These are phyloP conservation scores for Zychaea mexicana DNA, from an alignment of 371 early-diverging fungal species.

Conservation along the genomic window DNA sequence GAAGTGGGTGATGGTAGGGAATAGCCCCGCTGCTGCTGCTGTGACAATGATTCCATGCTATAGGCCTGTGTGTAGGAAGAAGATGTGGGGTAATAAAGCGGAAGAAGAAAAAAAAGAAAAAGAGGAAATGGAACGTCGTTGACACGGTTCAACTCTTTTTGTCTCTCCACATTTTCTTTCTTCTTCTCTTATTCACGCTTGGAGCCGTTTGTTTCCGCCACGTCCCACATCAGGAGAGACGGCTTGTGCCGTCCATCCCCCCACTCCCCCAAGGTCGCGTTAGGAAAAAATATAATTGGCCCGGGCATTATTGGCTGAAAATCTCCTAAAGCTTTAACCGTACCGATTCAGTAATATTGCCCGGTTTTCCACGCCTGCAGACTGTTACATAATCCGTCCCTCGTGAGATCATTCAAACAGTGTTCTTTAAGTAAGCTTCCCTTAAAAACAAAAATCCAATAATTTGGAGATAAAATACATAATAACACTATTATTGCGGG, in stretches of 20 bases:
- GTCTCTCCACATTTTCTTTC: background rate
- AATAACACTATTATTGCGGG: no score
- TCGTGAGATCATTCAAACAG: background rate
- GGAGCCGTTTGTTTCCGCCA: background rate
- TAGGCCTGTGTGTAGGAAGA: no score
- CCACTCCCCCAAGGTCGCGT: background rate
- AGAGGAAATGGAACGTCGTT: background rate
- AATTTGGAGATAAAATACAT: background rate
- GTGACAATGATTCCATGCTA: background rate
- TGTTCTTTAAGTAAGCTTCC: background rate
- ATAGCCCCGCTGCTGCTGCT: background rate
- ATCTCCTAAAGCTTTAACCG: constrained; percentile 1
- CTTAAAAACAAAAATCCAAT: background rate
- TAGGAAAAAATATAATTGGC: background rate
- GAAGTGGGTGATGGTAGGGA: constrained; percentile 13
- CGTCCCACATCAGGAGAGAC: background rate
- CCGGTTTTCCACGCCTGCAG: background rate
- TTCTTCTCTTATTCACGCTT: background rate
- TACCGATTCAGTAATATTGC: background rate
- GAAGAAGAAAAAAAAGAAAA: background rate
- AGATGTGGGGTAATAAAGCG: background rate
- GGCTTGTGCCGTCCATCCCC: background rate
- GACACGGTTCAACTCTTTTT: background rate
- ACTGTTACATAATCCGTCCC: background rate
- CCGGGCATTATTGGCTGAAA: background rate